Percentiles rank a stretch among this genome's conserved stretches.
Evolutionary conservation across 1,284 basidiomycete species (phyloP).

Genomic region (Baeospora myosura): DNA sequence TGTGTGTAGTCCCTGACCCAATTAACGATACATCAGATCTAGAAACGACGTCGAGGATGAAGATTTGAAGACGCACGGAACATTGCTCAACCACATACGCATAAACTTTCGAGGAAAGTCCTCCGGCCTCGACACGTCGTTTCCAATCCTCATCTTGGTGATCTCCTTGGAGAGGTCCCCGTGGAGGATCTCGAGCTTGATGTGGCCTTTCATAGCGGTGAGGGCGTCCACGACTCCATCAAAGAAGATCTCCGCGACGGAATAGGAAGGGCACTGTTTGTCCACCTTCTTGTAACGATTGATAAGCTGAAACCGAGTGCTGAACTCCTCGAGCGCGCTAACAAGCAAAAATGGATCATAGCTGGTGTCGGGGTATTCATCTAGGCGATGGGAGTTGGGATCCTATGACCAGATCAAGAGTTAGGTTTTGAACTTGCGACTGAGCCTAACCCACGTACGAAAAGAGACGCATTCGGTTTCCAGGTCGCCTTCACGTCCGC

Average conservation of each 20-base stretch:
- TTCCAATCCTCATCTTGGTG: constrained; percentile 21
- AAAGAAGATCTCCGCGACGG: constrained; percentile 19
- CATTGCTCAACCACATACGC: constrained; percentile 24
- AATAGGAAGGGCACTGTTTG: constrained; percentile 18
- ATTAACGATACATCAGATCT: background rate
- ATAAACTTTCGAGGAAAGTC: constrained; percentile 22
- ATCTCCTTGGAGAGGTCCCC: constrained; percentile 22
- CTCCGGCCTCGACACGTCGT: too few species aligned
- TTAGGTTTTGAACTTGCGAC: constrained; percentile 9
- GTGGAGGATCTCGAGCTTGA: constrained; percentile 16
- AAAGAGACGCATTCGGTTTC: constrained; percentile 24
- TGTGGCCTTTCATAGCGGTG: constrained; percentile 14
- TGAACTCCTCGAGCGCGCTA: constrained; percentile 2
- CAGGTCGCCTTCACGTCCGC: constrained; percentile 16
- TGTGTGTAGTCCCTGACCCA: constrained; percentile 27
- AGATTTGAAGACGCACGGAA: constrained; percentile 16
- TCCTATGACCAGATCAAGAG: background rate
- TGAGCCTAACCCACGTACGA: constrained; percentile 13
- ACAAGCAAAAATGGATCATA: background rate
- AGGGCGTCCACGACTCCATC: constrained; percentile 14
- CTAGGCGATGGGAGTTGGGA: background rate
- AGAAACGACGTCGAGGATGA: too few species aligned
- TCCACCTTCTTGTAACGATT: constrained; percentile 1
- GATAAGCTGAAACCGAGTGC: constrained; percentile 1
- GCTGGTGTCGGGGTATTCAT: constrained; percentile 5